phyloP scores from a whole-genome alignment of 2,329 filamentous ascomycete genomes.

The Emericellopsis atlantica region DNA sequence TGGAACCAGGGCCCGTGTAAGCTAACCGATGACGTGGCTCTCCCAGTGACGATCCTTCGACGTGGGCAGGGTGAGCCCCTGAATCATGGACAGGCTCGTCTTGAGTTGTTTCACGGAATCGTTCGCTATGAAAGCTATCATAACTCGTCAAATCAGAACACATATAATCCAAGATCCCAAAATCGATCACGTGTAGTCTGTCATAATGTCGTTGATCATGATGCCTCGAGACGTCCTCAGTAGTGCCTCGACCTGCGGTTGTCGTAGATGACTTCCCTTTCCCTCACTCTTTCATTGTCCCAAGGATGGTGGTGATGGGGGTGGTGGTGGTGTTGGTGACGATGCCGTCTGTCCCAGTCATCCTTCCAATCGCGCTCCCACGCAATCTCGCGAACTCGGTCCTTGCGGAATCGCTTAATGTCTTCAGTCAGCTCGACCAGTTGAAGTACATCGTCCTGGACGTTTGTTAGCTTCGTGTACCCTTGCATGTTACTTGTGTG shows the following conservation, averaged over 20 bases:
- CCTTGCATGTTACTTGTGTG: no score
- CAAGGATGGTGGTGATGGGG: conserved; percentile 15
- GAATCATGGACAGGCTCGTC: no score
- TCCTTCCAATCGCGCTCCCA: conserved; percentile 47
- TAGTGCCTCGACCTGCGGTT: conserved; percentile 6
- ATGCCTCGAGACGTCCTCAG: neutral
- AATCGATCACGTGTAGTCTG: no score
- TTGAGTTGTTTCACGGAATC: no score
- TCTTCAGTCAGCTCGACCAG: conserved; percentile 74
- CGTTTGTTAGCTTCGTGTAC: neutral
- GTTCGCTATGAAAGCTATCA: no score
- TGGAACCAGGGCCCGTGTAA: no score
- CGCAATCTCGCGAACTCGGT: conserved; percentile 38
- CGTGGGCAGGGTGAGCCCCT: no score
- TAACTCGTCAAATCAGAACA: no score
- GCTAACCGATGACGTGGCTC: no score
- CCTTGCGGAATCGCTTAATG: conserved; percentile 53
- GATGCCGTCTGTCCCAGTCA: conserved; percentile 31
- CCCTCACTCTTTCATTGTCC: conserved; percentile 53
- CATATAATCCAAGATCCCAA: no score
- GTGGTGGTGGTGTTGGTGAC: conserved; percentile 16
- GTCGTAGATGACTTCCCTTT: conserved; percentile 58
- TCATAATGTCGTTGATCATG: no score
- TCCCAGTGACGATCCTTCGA: no score
- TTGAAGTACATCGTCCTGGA: conserved; percentile 73